phyloP scores from a whole-genome alignment of 805 yeast species.

The Zygoascus bituminiphila region DNA sequence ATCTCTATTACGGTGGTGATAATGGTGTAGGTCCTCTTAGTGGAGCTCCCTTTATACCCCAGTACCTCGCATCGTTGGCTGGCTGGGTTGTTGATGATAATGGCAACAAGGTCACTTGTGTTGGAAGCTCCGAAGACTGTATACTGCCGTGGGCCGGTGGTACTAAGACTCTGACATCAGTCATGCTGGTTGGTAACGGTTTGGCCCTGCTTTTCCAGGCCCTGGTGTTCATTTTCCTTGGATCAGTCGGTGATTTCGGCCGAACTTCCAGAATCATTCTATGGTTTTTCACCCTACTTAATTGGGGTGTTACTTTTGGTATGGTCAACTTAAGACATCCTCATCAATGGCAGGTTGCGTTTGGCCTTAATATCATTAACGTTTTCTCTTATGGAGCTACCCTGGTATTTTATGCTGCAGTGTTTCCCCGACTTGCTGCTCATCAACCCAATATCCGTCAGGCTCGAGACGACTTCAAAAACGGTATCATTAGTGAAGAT shows the following conservation, averaged over 20 bases:
- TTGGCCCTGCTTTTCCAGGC: constrained; percentile 13
- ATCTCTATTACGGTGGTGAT: constrained; percentile 13
- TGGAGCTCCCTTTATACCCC: constrained; percentile 12
- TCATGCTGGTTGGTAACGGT: constrained; percentile 12
- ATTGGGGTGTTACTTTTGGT: constrained; percentile 13
- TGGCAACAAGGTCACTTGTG: constrained; percentile 10
- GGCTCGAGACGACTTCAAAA: constrained; percentile 9
- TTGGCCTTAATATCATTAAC: constrained; percentile 7
- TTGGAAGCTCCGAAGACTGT: constrained; percentile 7
- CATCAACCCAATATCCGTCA: constrained; percentile 12
- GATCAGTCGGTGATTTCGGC: constrained; percentile 14
- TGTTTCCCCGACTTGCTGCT: constrained; percentile 14
- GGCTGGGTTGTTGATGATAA: constrained; percentile 11
- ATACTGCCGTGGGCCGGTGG: constrained; percentile 13
- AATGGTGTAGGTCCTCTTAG: constrained; percentile 15
- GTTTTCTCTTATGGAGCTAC: constrained; percentile 10
- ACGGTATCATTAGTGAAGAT: constrained; percentile 9
- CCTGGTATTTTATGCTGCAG: constrained; percentile 13
- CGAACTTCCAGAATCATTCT: constrained; percentile 9
- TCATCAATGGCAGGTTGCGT: constrained; percentile 10
- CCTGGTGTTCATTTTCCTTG: constrained; percentile 11
- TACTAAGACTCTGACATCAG: constrained; percentile 7
- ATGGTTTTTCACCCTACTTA: constrained; percentile 6
- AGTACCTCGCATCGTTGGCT: constrained; percentile 8
- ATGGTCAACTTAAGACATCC: constrained; percentile 7